Base-by-base conservation (phyloP, 495 filamentous ascomycete species). In the Aspergillus olivimuriae region DNA sequence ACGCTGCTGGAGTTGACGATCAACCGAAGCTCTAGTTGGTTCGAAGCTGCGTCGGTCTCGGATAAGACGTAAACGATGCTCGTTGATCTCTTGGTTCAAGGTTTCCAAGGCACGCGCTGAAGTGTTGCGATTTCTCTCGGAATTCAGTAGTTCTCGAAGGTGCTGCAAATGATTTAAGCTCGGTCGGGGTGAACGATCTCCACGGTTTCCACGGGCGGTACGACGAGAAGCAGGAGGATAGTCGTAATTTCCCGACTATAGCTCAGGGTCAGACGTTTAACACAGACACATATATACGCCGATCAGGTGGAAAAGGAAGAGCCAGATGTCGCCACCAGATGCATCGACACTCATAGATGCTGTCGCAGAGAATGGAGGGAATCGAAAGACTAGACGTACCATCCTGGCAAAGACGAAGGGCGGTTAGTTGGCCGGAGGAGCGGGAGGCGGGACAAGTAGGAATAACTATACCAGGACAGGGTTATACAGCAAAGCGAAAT, bases 171-270 rank as follows among this genome's bases (percentile, higher is more conserved):
- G 55, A n/a, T 54, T 40, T 31, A 28, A 31, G 44, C 47, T 36
- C 28, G 49, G 48, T 24, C 34, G 47, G 19, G 26, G 39, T 24
- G 49, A 52, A 38, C 39, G 52, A 34, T 58, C 55, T 17, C 52
- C 32, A 23, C 45, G 46, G 43, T 35, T 44, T 19, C 51, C 36
- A 45, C 58, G 57, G 48, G 56, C 46, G 22, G 52, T 34, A 24
- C 65, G 68, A 40, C 66, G 72, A 41, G 72, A 72, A 38, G 75
- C 68, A 32, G 74, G 66, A 41, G 70, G 76, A 50, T 73, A 70
- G 57, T 78, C 73, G 56, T 73, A 73, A 61, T 80, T 78, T 45
- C 73, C 74, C 58, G 79, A 83, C 80, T 84, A 45, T 31, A 48
- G n/a, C 16, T 12, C 21, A 31, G 35, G 40, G 31, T 15, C 51